Base-by-base conservation (phyloP, 2,329 filamentous ascomycete species). In the Exophiala viscosa region DNA sequence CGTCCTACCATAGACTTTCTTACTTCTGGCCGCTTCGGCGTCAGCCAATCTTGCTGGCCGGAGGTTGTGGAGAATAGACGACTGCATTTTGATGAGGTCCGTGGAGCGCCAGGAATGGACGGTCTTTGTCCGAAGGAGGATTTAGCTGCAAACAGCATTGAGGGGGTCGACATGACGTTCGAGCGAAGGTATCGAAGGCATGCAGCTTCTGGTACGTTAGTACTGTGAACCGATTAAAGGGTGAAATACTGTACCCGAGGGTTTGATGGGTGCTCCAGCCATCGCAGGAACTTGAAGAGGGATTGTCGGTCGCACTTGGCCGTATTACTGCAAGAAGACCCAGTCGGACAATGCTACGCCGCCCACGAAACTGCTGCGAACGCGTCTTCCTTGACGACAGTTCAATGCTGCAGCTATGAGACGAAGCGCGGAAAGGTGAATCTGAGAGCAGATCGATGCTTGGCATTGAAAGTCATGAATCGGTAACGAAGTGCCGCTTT, bases 1-100 rank as follows among this genome's bases (percentile, higher is more conserved):
- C 90, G 83, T 35, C 92, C 93, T 75, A 96, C 96, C 60, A 81
- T 81, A 62, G 90, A 91, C 78, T 95, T 95, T 70, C 88, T 89
- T 66, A 84, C 86, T 68, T 90, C 91, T 60, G 88, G 83, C 64
- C 85, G 73, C 64, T 83, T 86, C 32, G 92, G 92, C 52, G 88
- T 81, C 43, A 97, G 86, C 90, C 91, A 97, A 67, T 82, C 87
- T 61, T 68, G 78, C 59, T 67, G 73, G 66, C 60, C 74, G 59
- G 65, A 78, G 55, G 88, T 88, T 31, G 85, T 87, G 35, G 89
- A 89, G 73, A 96, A 95, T 57, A 81, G 32, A 23, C 61, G 55
- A 8, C 5, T 28, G 41, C 52, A 73, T 67, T 87, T 81, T 59
- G 69, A 59, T 35, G 61, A 69, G 70, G 75, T 78, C 36, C 15